phyloP scores from a whole-genome alignment of 2,329 filamentous ascomycete genomes.

The Penicillium sclerotiorum region DNA sequence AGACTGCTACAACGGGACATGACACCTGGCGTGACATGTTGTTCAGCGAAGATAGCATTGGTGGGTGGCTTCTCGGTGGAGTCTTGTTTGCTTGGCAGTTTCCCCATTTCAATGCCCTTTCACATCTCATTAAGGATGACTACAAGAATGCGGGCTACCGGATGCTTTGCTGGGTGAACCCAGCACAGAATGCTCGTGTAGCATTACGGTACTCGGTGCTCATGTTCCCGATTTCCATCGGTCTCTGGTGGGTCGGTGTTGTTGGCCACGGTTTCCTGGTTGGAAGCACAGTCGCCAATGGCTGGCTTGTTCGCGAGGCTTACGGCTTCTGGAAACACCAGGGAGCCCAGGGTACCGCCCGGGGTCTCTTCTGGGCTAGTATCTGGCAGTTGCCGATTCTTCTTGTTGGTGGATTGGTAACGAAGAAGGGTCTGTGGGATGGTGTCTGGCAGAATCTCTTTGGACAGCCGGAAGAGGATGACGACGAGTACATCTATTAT shows the following conservation, averaged over 20 bases:
- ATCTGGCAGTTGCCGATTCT: conserved; percentile 93
- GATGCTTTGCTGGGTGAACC: conserved; percentile 85
- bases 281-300: conserved; percentile 79
- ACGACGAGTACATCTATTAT: conserved; percentile 58
- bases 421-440: conserved; percentile 92
- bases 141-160: conserved; percentile 71
- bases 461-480: conserved; percentile 61
- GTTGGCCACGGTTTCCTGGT: conserved; percentile 84
- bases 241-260: conserved; percentile 74
- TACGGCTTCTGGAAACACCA: conserved; percentile 77
- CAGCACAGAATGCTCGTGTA: conserved; percentile 80
- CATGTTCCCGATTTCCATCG: conserved; percentile 84
- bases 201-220: conserved; percentile 82
- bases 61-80: conserved; percentile 85
- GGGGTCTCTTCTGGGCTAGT: conserved; percentile 92
- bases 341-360: conserved; percentile 77
- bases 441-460: conserved; percentile 73
- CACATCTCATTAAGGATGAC: conserved; percentile 84
- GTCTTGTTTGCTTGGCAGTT: conserved; percentile 96
- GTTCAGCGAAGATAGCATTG: conserved; percentile 67
- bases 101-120: conserved; percentile 94
- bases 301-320: conserved; percentile 81
- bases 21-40: conserved; percentile 78
- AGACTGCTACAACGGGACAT: conserved; percentile 71
- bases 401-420: conserved; percentile 83